Evolutionary conservation across 805 yeast species (phyloP).

Genomic region (Helenozyma baotianmanensis): DNA sequence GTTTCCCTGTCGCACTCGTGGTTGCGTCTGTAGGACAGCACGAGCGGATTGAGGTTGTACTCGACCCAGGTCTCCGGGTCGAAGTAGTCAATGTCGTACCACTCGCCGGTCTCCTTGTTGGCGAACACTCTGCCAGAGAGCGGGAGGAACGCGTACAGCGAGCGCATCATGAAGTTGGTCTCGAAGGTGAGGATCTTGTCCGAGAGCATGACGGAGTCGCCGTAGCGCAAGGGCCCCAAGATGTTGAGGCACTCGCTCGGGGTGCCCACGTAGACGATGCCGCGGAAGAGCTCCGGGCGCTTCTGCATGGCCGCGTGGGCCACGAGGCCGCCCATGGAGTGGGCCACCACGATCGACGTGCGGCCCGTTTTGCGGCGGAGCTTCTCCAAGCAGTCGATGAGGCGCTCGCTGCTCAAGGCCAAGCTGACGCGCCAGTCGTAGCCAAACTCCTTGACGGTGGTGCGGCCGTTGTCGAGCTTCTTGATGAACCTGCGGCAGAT

Average conservation of each 20-base stretch:
- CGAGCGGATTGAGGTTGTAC: slow-evolving; percentile 72
- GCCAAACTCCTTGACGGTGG: slow-evolving; percentile 70
- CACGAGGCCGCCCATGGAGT: slow-evolving; percentile 91
- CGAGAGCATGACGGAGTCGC: slow-evolving; percentile 74
- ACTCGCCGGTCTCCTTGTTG: slow-evolving; percentile 53
- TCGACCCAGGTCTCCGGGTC: slow-evolving; percentile 78
- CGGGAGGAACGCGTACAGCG: slow-evolving; percentile 77
- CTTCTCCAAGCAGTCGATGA: slow-evolving; percentile 44
- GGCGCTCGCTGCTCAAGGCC: slow-evolving; percentile 47
- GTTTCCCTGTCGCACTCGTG: slow-evolving; percentile 4
- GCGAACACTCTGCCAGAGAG: slow-evolving; percentile 68
- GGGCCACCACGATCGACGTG: slow-evolving; percentile 73
- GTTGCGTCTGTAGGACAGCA: slow-evolving; percentile 35
- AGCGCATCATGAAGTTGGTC: slow-evolving; percentile 84
- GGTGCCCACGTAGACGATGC: slow-evolving; percentile 74
- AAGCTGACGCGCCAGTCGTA: slow-evolving; percentile 88
- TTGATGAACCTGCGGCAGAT: slow-evolving; percentile 59
- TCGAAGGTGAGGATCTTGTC: slow-evolving; percentile 74
- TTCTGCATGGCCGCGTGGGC: slow-evolving; percentile 74
- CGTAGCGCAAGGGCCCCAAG: slow-evolving; percentile 77
- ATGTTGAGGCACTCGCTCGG: slow-evolving; percentile 84
- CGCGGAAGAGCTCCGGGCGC: slow-evolving; percentile 65
- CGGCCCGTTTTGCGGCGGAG: slow-evolving; percentile 47
- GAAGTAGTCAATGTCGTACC: slow-evolving; percentile 67
- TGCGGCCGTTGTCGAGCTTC: slow-evolving; percentile 53